Percentiles rank a stretch among this genome's conserved stretches.
phyloP scores from a whole-genome alignment of 305 asterid genomes.

The Fraxinus dipetala region DNA sequence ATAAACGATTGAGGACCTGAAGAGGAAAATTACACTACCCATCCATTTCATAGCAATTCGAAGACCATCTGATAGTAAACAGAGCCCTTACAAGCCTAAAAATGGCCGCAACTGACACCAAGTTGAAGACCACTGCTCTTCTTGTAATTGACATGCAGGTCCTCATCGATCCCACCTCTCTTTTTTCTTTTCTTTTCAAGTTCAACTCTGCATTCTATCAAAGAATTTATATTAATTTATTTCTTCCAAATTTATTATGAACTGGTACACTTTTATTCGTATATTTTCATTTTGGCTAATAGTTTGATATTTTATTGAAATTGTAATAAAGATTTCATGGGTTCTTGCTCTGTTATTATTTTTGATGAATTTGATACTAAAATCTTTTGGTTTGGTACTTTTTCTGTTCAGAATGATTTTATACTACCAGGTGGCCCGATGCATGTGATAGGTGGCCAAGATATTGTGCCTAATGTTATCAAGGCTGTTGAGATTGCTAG shows the following conservation, averaged over 20 bases:
- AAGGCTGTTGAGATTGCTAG: slow-evolving; percentile 72
- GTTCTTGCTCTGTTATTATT: neutral
- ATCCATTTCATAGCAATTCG: neutral
- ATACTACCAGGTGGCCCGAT: slow-evolving; percentile 60
- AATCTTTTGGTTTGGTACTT: neutral
- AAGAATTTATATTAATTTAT: neutral
- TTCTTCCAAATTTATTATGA: slow-evolving; percentile 17
- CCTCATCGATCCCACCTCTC: neutral
- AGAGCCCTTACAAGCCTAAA: neutral
- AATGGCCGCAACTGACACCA: slow-evolving; percentile 44
- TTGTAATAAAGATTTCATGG: neutral
- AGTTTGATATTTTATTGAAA: neutral
- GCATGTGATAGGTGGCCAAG: slow-evolving; percentile 63
- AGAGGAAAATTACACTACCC: neutral
- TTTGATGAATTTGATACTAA: neutral
- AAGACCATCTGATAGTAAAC: neutral
- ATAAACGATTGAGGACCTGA: neutral
- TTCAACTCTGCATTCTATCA: neutral
- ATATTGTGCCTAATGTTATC: slow-evolving; percentile 66
- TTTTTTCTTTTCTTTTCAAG: neutral
- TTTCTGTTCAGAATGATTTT: slow-evolving; percentile 58
- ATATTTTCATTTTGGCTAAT: neutral
- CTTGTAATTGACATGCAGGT: slow-evolving; percentile 96
- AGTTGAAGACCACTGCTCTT: slow-evolving; percentile 75
- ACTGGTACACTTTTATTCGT: neutral